Base-by-base conservation (phyloP, 768 basidiomycete genomes). In the Mycena vulgaris region DNA sequence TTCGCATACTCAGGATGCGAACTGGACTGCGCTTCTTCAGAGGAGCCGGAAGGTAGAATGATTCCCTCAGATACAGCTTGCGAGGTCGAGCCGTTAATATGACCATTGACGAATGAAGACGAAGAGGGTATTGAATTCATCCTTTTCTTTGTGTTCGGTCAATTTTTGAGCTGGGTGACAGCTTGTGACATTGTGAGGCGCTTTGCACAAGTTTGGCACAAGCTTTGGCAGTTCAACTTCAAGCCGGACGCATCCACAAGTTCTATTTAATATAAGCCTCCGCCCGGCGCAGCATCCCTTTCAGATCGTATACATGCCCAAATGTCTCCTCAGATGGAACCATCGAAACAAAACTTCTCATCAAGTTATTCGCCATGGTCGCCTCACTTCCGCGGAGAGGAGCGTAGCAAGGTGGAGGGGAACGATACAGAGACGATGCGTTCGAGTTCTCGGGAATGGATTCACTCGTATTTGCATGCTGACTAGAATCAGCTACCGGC, bases 301-400 rank as follows among this genome's bases (percentile, higher is more conserved):
- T 74, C 77, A 75, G 77, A 61, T 79, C 79, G 73, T 83, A 77
- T 64, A 89, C 85, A 37, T 76, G 75, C 23, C 89, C 88, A 72
- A 84, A 85, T 11, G 78, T 77, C 30, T 77, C 75, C 25, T 74
- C 77, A 23, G 73, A 72, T 17, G 70, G 62, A 59, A 55, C 68
- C 86, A 91, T 92, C 10, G 77, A 78, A 59, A 92, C 89, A 75
- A 89, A 92, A 51, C 81, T 77, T n/a, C 78, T 75, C 90, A 92
- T 89, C 49, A 92, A 79, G 75, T 92, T 92, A 71, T 88, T 84
- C 48, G 67, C 74, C 55, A 86, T 72, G 8, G 73, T 75, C 28
- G 88, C 86, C 27, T 71, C 71, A 14, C 75, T 71, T 27, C 91
- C 91, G 66, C 83, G 79, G 61, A 93, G 81, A 28, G 82, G 79